phyloP scores from a whole-genome alignment of 352 stramenopile species.

The Thraustotheca clavata region DNA sequence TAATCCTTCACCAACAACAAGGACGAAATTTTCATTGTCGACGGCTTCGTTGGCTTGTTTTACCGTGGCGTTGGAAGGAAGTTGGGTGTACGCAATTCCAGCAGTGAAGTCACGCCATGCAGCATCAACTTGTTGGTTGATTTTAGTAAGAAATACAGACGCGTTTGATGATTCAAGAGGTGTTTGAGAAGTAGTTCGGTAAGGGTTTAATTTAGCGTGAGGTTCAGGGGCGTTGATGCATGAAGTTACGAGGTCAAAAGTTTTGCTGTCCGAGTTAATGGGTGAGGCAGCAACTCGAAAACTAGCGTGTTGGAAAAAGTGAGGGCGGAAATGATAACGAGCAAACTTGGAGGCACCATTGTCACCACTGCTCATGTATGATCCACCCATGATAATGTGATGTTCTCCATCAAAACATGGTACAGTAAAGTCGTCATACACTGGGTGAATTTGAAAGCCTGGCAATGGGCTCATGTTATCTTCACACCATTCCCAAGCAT shows the following conservation, averaged over 20 bases:
- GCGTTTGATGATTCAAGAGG: not conserved
- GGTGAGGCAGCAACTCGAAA: constrained; percentile 90
- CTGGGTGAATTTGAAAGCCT: constrained; percentile 82
- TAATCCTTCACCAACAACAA: not conserved
- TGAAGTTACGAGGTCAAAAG: constrained; percentile 50
- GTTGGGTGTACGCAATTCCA: not conserved
- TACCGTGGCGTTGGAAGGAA: not conserved
- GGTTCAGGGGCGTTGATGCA: constrained; percentile 59
- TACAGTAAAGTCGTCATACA: constrained; percentile 97
- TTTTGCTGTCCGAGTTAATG: constrained; percentile 49
- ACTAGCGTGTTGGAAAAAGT: constrained; percentile 96
- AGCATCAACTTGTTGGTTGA: not conserved
- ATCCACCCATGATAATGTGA: constrained; percentile 94
- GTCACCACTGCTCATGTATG: constrained; percentile 92
- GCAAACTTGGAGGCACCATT: constrained; percentile 92
- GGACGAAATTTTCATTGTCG: not conserved
- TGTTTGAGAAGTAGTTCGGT: constrained; percentile 24
- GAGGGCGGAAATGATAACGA: constrained; percentile 94
- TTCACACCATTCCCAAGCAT: constrained; percentile 96
- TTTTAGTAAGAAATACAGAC: constrained; percentile 4
- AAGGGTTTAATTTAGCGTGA: constrained; percentile 54
- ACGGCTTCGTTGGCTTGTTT: not conserved
- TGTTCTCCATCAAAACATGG: constrained; percentile 98
- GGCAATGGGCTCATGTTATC: constrained; percentile 92
- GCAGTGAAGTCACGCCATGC: constrained; percentile 1